Percentiles rank a stretch among this genome's conserved stretches.
These are phyloP conservation scores for Fraxinus xanthoxyloides DNA, from an alignment of 305 asterid genomes.

Conservation along the genomic window DNA sequence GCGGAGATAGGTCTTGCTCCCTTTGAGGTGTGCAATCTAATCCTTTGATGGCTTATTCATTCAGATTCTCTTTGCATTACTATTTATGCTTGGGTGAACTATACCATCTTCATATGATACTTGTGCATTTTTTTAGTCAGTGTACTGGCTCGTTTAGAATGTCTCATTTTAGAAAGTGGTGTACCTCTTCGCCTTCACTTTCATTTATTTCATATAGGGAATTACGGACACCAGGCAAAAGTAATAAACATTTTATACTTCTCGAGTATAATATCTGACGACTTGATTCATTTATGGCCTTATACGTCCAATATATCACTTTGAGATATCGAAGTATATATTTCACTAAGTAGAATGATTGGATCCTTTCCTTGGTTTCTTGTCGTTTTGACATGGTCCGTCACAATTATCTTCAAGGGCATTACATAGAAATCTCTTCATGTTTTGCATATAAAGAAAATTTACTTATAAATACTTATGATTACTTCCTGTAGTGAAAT, in stretches of 20 bases:
- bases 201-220: background rate
- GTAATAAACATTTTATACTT: background rate
- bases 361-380: background rate
- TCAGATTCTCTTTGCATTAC: background rate
- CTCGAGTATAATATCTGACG: background rate
- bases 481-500: background rate
- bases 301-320: background rate
- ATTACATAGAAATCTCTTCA: background rate
- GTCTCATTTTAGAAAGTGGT: background rate
- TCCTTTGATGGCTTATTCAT: constrained; percentile 12
- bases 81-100: background rate
- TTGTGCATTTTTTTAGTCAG: background rate
- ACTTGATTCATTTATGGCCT: background rate
- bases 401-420: background rate
- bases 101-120: background rate
- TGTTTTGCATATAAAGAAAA: background rate
- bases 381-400: background rate
- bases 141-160: background rate
- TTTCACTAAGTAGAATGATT: background rate
- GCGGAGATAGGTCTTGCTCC: constrained; percentile 62
- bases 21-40: constrained; percentile 62
- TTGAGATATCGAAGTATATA: background rate
- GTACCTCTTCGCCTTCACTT: background rate
- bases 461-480: background rate
- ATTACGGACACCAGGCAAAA: background rate